Conservation (phyloP, 306 rosid genomes). For the Glycine soja region DNA sequence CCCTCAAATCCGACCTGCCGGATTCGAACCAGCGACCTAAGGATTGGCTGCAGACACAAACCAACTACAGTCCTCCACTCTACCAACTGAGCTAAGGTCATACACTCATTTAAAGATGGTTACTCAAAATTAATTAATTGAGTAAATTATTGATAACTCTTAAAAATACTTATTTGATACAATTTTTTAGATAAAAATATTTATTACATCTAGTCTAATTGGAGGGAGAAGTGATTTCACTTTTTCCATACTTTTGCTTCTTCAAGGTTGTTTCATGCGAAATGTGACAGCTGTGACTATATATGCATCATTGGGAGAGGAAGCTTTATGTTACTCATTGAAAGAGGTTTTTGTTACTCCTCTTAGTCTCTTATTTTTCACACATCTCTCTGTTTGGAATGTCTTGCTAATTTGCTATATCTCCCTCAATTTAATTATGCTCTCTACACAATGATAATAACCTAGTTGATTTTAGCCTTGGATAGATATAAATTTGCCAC, state of each 20-base stretch:
- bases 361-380: conserved; percentile 32
- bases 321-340: conserved; percentile 81
- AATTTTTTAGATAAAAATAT: not conserved
- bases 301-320: conserved; percentile 91
- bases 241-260: not conserved
- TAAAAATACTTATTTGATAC: not conserved
- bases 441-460: conserved; percentile 1
- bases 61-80: no score
- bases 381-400: not conserved
- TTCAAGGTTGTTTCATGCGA: conserved; percentile 85
- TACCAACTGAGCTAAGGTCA: no score
- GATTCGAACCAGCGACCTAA: no score
- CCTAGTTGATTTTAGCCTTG: conserved; percentile 23
- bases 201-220: not conserved
- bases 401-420: conserved; percentile 12
- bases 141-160: not conserved
- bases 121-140: not conserved
- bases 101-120: not conserved
- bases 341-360: conserved; percentile 71
- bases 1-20: no score
- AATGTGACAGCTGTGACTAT: conserved; percentile 89
- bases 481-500: not conserved
- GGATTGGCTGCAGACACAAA: no score
- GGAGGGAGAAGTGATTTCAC: not conserved
- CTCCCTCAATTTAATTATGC: not conserved